Evolutionary conservation across 2,329 filamentous ascomycete genomes (phyloP).

Genomic region (Hypoxylon sp.): DNA sequence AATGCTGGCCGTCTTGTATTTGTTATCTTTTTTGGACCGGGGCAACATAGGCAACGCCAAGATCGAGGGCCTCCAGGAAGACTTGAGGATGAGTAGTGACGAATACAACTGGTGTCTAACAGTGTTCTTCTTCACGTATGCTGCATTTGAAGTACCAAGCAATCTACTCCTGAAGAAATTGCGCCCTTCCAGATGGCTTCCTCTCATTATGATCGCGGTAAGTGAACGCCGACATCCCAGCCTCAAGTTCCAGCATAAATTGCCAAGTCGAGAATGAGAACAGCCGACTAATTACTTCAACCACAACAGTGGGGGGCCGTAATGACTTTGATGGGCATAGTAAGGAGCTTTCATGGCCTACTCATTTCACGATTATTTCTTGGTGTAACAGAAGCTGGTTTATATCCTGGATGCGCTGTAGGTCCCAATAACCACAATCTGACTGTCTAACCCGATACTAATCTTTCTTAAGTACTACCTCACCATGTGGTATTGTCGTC

Average conservation of each 20-base stretch:
- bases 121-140: constrained; percentile 87
- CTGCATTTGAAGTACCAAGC: constrained; percentile 81
- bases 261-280: not conserved
- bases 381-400: constrained; percentile 52
- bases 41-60: constrained; percentile 78
- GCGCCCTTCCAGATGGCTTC: constrained; percentile 80
- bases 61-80: constrained; percentile 69
- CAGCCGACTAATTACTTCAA: constrained; percentile 17
- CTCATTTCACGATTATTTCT: constrained; percentile 67
- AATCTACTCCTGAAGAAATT: constrained; percentile 83
- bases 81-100: constrained; percentile 70
- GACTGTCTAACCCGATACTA: not conserved
- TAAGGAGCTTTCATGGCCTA: constrained; percentile 63
- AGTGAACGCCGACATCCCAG: constrained; percentile 30
- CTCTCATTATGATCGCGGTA: constrained; percentile 79
- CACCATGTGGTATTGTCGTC: constrained; percentile 72
- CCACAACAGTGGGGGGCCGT: constrained; percentile 53
- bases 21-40: constrained; percentile 77
- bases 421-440: constrained; percentile 24
- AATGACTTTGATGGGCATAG: constrained; percentile 69
- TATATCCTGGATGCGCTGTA: constrained; percentile 55
- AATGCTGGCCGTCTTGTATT: constrained; percentile 76
- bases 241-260: not conserved
- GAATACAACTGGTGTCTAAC: constrained; percentile 79
- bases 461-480: constrained; percentile 61